phyloP scores from a whole-genome alignment of 495 filamentous ascomycete genomes.

The Neurospora sp. region DNA sequence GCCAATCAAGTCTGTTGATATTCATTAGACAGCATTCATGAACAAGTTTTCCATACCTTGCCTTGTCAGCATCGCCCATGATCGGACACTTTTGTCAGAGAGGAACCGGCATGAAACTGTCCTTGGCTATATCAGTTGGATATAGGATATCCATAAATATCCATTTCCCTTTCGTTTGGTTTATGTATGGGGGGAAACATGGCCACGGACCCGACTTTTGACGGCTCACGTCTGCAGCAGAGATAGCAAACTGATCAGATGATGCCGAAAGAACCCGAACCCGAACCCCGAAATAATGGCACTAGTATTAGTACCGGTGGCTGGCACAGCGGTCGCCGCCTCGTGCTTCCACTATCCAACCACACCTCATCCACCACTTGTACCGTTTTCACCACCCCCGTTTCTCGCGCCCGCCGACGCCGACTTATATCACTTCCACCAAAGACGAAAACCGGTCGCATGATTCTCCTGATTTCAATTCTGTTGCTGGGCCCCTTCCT shows the following conservation, averaged over 20 bases:
- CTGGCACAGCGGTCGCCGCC: not conserved
- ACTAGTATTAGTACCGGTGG: not conserved
- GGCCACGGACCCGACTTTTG: not conserved
- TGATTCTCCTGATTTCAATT: constrained; percentile 23
- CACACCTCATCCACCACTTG: not conserved
- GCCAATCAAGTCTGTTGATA: not conserved
- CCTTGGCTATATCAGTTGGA: not conserved
- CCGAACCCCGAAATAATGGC: not conserved
- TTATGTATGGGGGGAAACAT: not conserved
- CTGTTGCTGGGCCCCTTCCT: constrained; percentile 24
- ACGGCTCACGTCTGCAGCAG: not conserved
- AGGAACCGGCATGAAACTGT: not conserved
- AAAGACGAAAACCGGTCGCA: constrained; percentile 8
- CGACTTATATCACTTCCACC: not conserved
- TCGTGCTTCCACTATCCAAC: not conserved
- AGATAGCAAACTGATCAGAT: not conserved
- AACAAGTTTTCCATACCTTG: not conserved
- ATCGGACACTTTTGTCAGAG: not conserved
- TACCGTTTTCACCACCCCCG: not conserved
- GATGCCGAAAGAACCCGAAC: not conserved
- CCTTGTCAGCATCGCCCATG: not conserved
- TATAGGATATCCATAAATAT: not conserved
- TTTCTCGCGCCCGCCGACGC: not conserved
- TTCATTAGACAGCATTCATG: not conserved
- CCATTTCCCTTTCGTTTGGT: not conserved